Percentiles rank a stretch among this genome's conserved stretches.
These are phyloP conservation scores for Cicer pinnatifidum DNA, from an alignment of 306 rosid genomes.

Conservation along the genomic window DNA sequence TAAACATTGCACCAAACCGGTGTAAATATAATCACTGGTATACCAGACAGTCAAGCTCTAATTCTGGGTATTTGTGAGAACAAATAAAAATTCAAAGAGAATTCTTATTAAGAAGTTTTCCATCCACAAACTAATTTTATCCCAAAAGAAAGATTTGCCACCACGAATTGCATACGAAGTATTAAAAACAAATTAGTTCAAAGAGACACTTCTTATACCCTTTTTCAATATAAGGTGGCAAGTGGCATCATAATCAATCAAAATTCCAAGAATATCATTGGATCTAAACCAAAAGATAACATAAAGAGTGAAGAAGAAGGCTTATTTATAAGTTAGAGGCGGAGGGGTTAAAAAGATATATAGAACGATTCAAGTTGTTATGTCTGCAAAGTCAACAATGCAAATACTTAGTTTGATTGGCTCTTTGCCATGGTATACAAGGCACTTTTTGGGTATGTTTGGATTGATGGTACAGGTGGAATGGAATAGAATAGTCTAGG, in stretches of 20 bases:
- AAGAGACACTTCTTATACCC: neutral
- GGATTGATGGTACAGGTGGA: too few relatives aligned
- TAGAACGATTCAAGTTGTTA: neutral
- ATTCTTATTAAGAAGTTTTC: neutral
- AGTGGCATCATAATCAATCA: neutral
- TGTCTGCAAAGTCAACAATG: neutral
- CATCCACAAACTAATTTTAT: neutral
- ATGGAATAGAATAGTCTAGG: too few relatives aligned
- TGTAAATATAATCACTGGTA: neutral
- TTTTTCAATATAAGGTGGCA: neutral
- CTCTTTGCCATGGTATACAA: neutral
- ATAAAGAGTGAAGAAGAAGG: neutral
- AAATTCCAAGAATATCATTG: slow-evolving; percentile 7
- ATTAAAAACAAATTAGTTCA: neutral
- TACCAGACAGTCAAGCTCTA: neutral
- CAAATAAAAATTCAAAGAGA: neutral
- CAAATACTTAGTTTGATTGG: neutral
- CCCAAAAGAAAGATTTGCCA: neutral
- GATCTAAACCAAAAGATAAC: neutral
- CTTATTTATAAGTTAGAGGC: neutral
- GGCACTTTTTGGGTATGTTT: neutral
- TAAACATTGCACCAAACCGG: neutral
- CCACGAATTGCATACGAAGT: neutral
- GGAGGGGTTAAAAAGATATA: neutral
- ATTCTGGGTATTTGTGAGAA: neutral